Conservation (phyloP, 352 stramenopile species). For the Peronospora belbahrii region DNA sequence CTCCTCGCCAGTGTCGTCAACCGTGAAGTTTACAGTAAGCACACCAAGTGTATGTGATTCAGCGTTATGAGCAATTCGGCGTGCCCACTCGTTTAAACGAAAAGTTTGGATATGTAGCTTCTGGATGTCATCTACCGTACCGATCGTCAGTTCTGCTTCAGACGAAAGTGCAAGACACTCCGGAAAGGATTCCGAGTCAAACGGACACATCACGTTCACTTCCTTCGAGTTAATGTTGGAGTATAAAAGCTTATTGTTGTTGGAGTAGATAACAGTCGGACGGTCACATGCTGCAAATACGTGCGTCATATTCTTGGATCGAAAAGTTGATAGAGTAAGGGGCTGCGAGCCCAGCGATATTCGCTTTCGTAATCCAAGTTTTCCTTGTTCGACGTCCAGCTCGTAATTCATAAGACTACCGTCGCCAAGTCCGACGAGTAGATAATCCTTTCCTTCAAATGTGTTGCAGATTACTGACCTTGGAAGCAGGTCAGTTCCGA, state of each 20-base stretch:
- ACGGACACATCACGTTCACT: slow-evolving; percentile 90
- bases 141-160: slow-evolving; percentile 92
- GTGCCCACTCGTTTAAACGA: slow-evolving; percentile 89
- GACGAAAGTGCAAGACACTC: slow-evolving; percentile 94
- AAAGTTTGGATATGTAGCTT: slow-evolving; percentile 98
- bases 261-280: slow-evolving; percentile 96
- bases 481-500: slow-evolving; percentile 79
- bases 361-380: slow-evolving; percentile 84
- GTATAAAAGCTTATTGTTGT: slow-evolving; percentile 94
- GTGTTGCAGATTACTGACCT: slow-evolving; percentile 85
- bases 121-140: slow-evolving; percentile 98
- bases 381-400: slow-evolving; percentile 42
- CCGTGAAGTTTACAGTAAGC: slow-evolving; percentile 69
- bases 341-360: slow-evolving; percentile 92
- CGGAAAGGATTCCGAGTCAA: slow-evolving; percentile 88
- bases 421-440: slow-evolving; percentile 96
- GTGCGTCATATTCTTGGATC: slow-evolving; percentile 88
- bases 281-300: slow-evolving; percentile 96
- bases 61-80: slow-evolving; percentile 84
- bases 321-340: slow-evolving; percentile 90
- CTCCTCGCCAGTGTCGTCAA: slow-evolving; percentile 79
- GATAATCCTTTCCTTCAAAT: slow-evolving; percentile 81
- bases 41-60: slow-evolving; percentile 80
- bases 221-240: slow-evolving; percentile 92
- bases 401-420: slow-evolving; percentile 91